A percentile compares a stretch with the other conserved stretches of the same genome.
These are phyloP conservation scores for Mycena polygramma DNA, from an alignment of 768 basidiomycete genomes.

Conservation along the genomic window DNA sequence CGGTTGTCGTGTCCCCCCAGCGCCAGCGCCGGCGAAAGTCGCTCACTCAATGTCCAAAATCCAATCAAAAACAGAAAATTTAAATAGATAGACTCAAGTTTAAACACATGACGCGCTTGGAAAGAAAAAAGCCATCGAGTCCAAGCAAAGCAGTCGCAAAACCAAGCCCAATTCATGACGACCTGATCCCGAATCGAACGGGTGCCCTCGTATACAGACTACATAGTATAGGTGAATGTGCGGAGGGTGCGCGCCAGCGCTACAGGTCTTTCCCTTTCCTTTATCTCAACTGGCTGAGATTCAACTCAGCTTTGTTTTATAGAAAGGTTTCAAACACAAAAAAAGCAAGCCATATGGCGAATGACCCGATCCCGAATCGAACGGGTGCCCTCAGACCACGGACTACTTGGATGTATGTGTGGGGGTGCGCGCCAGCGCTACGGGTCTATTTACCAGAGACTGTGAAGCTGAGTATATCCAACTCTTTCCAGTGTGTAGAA, in stretches of 20 bases:
- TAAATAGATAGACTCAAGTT: no score
- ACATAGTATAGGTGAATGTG: not conserved
- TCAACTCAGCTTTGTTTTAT: no score
- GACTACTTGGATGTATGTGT: no score
- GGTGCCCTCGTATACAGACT: not conserved
- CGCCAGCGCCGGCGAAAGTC: no score
- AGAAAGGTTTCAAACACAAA: no score
- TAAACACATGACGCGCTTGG: no score
- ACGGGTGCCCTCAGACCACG: not conserved
- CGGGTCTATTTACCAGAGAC: not conserved
- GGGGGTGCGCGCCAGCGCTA: slow-evolving; percentile 5
- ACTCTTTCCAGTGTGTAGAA: not conserved
- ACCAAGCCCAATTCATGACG: no score
- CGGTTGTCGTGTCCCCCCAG: no score
- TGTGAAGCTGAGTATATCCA: not conserved
- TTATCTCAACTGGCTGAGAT: not conserved
- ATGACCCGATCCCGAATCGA: slow-evolving; percentile 5
- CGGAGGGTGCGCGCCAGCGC: not conserved
- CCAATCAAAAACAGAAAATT: no score
- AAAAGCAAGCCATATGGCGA: not conserved
- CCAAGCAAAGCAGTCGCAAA: no score
- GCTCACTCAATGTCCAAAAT: no score
- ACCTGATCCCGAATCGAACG: not conserved
- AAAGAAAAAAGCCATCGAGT: no score
- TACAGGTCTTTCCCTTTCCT: not conserved